Base-by-base conservation (phyloP, 768 basidiomycete genomes). In the Tylopilus balloui region DNA sequence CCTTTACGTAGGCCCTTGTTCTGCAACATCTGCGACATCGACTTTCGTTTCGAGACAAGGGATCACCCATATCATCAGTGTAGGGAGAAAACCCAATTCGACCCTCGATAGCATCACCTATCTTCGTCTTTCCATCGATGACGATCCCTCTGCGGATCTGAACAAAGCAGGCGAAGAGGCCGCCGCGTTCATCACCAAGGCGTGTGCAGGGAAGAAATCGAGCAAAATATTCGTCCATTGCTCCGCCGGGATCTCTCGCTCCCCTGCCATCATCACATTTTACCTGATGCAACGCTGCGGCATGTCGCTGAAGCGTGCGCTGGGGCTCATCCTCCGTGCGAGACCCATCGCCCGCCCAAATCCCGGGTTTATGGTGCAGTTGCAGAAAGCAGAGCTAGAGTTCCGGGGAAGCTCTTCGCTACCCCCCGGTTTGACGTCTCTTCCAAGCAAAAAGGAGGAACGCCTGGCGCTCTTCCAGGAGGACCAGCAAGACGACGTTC, bases 51-150 rank as follows among this genome's bases (percentile, higher is more conserved):
- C 41, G 4, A 28, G 25, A 28, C 42, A 44, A 29, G 42, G 53
- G 10, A 50, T 55, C 13, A 55, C 53, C 21, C 53, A 54, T 15
- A 23, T 54, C 34, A 40, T 54, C 47, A 55, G 47, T 14, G 41
- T 54, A 2, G 53, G 53, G 3, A 54, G 36, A 19, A 54, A 19
- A 13, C 53, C 53, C 15, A 1, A 2, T 0, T 50, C 47, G 23
- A 43, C 19, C 14, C 17, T 40, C 2, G 53, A 55, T 12, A 21
- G 7, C 2, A 6, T 54, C n/a, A 21, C 32, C 41, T 54, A 55
- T 19, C 46, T 55, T 11, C 42, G 47, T 31, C 37, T 54, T 34
- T 25, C 37, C 4, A 41, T 54, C 41, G 47, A 55, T 0, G 53
- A 54, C 4, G 46, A 54, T 27, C 42, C 42, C 32, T 25, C 27